Conservation (phyloP, 2,329 filamentous ascomycete genomes). For the Fusarium sp. region DNA sequence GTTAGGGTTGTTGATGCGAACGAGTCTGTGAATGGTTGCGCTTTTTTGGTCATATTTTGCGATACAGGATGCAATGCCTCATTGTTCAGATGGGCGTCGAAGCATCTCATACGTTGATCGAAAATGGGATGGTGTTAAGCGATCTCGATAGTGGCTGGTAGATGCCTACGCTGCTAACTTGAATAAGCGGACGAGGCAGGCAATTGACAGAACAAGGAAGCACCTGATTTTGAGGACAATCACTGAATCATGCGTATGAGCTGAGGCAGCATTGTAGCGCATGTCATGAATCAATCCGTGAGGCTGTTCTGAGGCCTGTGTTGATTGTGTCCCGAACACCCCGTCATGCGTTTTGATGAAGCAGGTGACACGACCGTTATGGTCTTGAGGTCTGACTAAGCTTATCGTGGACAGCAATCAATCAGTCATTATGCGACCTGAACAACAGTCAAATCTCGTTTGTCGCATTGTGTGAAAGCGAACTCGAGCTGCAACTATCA, state of each 20-base stretch:
- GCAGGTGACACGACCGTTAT: background rate
- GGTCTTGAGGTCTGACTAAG: background rate
- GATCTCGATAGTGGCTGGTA: slow-evolving; percentile 24
- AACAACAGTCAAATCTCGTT: background rate
- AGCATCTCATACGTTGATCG: slow-evolving; percentile 5
- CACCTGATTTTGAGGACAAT: slow-evolving; percentile 4
- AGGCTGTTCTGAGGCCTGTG: slow-evolving; percentile 26
- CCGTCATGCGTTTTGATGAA: slow-evolving; percentile 13
- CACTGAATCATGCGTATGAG: slow-evolving; percentile 5
- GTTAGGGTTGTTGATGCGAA: slow-evolving; percentile 40
- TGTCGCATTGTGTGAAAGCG: slow-evolving; percentile 12
- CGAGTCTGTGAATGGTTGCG: slow-evolving; percentile 17
- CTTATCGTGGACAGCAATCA: background rate
- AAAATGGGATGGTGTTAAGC: slow-evolving; percentile 1
- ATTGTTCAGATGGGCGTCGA: background rate
- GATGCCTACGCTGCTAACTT: background rate
- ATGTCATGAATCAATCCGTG: background rate
- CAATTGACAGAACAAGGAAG: slow-evolving; percentile 6
- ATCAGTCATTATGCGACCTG: background rate
- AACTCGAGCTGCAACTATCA: background rate
- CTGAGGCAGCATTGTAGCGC: slow-evolving; percentile 6
- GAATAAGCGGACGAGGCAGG: slow-evolving; percentile 13
- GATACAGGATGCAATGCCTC: slow-evolving; percentile 9
- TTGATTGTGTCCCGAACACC: slow-evolving; percentile 1
- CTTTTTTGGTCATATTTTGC: slow-evolving; percentile 12